Percentiles rank a stretch among this genome's conserved stretches.
phyloP scores from a whole-genome alignment of 2,329 filamentous ascomycete species.

The Scedosporium apiospermum region DNA sequence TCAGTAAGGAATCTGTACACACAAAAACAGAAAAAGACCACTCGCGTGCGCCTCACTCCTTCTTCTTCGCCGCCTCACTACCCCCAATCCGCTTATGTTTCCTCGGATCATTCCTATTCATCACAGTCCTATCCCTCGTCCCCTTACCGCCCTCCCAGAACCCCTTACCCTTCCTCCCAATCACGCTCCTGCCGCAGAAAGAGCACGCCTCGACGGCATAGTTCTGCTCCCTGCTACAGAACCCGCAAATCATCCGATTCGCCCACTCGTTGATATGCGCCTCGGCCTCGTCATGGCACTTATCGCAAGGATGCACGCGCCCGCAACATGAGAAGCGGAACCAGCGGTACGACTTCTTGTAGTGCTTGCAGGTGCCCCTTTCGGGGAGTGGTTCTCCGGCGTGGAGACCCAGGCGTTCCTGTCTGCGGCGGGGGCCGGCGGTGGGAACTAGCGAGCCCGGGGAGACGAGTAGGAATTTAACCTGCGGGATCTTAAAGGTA shows the following conservation, averaged over 20 bases:
- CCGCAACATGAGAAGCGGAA: constrained; percentile 56
- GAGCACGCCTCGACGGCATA: constrained; percentile 68
- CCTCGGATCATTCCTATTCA: constrained; percentile 68
- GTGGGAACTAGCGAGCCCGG: constrained; percentile 35
- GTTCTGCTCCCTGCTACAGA: constrained; percentile 71
- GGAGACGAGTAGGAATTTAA: constrained; percentile 67
- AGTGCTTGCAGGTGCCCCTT: constrained; percentile 47
- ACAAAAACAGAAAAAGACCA: too few species aligned
- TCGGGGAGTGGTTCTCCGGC: constrained; percentile 46
- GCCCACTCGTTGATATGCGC: constrained; percentile 74
- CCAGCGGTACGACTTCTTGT: constrained; percentile 51
- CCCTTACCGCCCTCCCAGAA: constrained; percentile 87
- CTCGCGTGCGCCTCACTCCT: constrained; percentile 2
- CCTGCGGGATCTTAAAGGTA: constrained; percentile 67
- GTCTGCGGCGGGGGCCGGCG: constrained; percentile 29
- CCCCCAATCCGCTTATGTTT: constrained; percentile 57
- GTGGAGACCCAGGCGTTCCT: constrained; percentile 46
- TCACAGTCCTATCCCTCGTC: constrained; percentile 59
- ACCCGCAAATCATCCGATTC: constrained; percentile 74
- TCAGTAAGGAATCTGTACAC: neutral
- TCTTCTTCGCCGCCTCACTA: constrained; percentile 24
- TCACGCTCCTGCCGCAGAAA: constrained; percentile 61
- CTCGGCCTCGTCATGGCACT: constrained; percentile 64
- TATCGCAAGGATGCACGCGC: constrained; percentile 52
- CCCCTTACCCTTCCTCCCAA: constrained; percentile 55